Percentiles rank a stretch among this genome's conserved stretches.
Conservation (phyloP, 2,329 filamentous ascomycete genomes). For the Aureobasidium sp. region DNA sequence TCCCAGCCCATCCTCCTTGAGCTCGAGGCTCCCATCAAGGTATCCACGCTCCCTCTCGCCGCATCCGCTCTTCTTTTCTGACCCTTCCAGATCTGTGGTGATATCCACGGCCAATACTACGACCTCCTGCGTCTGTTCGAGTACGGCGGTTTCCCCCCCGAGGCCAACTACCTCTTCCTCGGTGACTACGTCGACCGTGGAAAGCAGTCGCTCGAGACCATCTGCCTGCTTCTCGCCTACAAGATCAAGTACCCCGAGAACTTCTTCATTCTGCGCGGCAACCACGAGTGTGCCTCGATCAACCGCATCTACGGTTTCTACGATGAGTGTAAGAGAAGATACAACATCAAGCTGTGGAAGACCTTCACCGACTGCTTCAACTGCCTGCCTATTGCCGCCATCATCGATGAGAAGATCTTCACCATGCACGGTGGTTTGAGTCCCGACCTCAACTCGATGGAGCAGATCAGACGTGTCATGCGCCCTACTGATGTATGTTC, state of each 20-base stretch:
- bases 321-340: slow-evolving; percentile 97
- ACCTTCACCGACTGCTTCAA: slow-evolving; percentile 99
- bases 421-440: slow-evolving; percentile 98
- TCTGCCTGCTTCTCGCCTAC: slow-evolving; percentile 92
- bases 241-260: slow-evolving; percentile 99
- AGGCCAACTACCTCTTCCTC: slow-evolving; percentile 99
- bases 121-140: slow-evolving; percentile 95
- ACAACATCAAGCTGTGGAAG: slow-evolving; percentile 99
- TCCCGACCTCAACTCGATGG: slow-evolving; percentile 98
- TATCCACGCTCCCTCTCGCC: slow-evolving; percentile 34
- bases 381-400: slow-evolving; percentile 93
- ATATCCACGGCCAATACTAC: slow-evolving; percentile 99
- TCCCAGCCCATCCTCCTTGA: slow-evolving; percentile 97
- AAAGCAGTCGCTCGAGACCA: slow-evolving; percentile 98
- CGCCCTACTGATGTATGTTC: slow-evolving; percentile 90
- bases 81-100: slow-evolving; percentile 77
- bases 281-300: slow-evolving; percentile 98
- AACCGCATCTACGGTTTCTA: slow-evolving; percentile 99
- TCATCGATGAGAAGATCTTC: slow-evolving; percentile 99
- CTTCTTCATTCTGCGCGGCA: slow-evolving; percentile 97
- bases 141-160: slow-evolving; percentile 94
- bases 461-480: slow-evolving; percentile 98
- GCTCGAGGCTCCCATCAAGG: slow-evolving; percentile 98
- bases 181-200: slow-evolving; percentile 98
- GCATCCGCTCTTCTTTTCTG: slow-evolving; percentile 13